Conservation (phyloP, 306 rosid species). For the Glycyrrhiza uralensis region DNA sequence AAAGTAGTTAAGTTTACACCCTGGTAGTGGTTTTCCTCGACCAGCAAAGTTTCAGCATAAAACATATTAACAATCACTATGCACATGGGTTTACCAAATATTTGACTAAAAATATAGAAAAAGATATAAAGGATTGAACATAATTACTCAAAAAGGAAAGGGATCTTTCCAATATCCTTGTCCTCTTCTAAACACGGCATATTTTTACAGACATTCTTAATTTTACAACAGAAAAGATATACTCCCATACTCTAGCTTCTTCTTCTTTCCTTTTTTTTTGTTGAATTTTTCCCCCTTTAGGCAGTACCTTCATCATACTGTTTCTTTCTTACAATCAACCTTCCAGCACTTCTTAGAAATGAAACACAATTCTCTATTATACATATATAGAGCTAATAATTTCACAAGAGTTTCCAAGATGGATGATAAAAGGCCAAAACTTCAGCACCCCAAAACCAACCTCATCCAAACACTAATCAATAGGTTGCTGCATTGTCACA, state of each 20-base stretch:
- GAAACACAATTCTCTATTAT: slow-evolving; percentile 35
- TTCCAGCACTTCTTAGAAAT: slow-evolving; percentile 46
- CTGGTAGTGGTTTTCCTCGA: background rate
- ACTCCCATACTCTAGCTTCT: background rate
- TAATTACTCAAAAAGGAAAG: slow-evolving; percentile 29
- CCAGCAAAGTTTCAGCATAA: background rate
- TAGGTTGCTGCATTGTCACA: slow-evolving; percentile 91
- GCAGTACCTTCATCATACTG: slow-evolving; percentile 8
- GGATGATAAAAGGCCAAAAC: slow-evolving; percentile 37
- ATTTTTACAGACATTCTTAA: slow-evolving; percentile 47
- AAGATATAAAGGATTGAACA: slow-evolving; percentile 15
- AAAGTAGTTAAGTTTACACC: background rate
- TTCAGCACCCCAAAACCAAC: slow-evolving; percentile 25
- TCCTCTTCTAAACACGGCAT: slow-evolving; percentile 36
- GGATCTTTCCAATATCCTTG: slow-evolving; percentile 35
- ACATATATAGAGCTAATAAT: slow-evolving; percentile 35
- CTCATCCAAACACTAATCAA: slow-evolving; percentile 36
- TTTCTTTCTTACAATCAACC: slow-evolving; percentile 41
- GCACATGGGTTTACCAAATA: slow-evolving; percentile 32
- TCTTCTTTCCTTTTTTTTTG: background rate
- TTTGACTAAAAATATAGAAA: slow-evolving; percentile 18
- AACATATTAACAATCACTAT: slow-evolving; percentile 2
- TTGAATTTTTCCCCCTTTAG: background rate
- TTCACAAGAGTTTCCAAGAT: slow-evolving; percentile 29
- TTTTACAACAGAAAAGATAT: slow-evolving; percentile 41